phyloP scores from a whole-genome alignment of 2,329 filamentous ascomycete species.

The Fusarium mangiferae region DNA sequence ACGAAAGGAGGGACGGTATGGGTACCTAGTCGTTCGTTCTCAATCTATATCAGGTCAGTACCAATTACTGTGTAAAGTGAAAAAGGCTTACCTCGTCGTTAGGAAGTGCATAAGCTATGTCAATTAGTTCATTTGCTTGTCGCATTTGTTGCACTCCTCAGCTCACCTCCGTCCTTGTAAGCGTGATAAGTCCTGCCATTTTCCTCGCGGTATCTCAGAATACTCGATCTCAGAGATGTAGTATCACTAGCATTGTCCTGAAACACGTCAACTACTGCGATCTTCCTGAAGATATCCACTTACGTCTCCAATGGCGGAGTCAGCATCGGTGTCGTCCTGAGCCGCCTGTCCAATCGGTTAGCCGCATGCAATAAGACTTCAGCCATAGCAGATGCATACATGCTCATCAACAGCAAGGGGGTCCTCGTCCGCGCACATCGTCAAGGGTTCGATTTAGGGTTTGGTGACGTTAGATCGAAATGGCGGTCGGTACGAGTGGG shows the following conservation, averaged over 20 bases:
- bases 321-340: not conserved
- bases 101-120: conserved; percentile 15
- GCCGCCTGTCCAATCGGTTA: not conserved
- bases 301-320: not conserved
- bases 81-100: conserved; percentile 19
- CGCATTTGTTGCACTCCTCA: fast-evolving
- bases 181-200: conserved; percentile 13
- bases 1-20: fast-evolving
- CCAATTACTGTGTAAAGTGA: not conserved
- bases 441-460: not conserved
- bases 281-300: not conserved
- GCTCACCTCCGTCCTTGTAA: conserved; percentile 6
- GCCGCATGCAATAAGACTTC: fast-evolving
- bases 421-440: not conserved
- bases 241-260: not conserved
- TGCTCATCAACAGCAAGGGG: not conserved
- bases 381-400: not conserved
- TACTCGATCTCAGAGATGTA: not conserved
- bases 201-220: not conserved
- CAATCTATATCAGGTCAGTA: not conserved
- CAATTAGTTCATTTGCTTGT: not conserved
- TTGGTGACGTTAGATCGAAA: not conserved
- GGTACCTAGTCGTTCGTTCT: conserved; percentile 26
- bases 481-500: not conserved
- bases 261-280: fast-evolving